Percentiles rank a stretch among this genome's conserved stretches.
Conservation (phyloP, 2,329 filamentous ascomycete species). For the Whalleya microplaca region DNA sequence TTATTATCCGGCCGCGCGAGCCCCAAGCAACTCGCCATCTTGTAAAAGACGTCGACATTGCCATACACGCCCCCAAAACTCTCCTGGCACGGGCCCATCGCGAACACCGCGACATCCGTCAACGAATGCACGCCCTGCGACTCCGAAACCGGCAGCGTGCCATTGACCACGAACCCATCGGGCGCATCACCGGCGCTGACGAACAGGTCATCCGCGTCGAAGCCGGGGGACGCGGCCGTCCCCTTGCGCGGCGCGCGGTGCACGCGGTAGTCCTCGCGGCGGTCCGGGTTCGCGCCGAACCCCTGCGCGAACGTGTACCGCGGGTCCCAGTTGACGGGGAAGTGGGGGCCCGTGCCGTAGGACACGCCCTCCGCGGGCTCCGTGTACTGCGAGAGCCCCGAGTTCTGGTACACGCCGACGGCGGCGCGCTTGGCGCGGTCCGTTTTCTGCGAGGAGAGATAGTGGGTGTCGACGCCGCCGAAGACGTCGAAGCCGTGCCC, state of each 20-base stretch:
- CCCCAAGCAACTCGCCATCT: slow-evolving; percentile 71
- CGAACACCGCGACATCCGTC: slow-evolving; percentile 79
- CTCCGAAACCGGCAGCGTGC: slow-evolving; percentile 68
- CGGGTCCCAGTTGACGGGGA: slow-evolving; percentile 84
- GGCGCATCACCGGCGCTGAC: slow-evolving; percentile 69
- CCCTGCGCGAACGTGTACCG: slow-evolving; percentile 80
- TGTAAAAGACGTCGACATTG: slow-evolving; percentile 76
- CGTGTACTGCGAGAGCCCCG: slow-evolving; percentile 77
- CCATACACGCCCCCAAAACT: slow-evolving; percentile 72
- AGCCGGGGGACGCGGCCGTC: slow-evolving; percentile 57
- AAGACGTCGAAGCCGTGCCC: slow-evolving; percentile 89
- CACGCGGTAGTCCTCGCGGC: slow-evolving; percentile 75
- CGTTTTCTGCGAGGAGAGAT: slow-evolving; percentile 65
- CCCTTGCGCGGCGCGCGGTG: slow-evolving; percentile 66
- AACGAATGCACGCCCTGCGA: slow-evolving; percentile 75
- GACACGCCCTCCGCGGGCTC: slow-evolving; percentile 59
- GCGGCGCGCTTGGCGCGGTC: slow-evolving; percentile 77
- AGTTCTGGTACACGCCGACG: slow-evolving; percentile 73
- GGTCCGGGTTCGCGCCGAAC: slow-evolving; percentile 72
- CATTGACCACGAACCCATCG: slow-evolving; percentile 74
- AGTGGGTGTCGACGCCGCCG: slow-evolving; percentile 79
- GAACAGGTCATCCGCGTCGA: slow-evolving; percentile 59
- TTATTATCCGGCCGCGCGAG: slow-evolving; percentile 42
- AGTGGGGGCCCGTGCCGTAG: slow-evolving; percentile 75
- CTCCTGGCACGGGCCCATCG: slow-evolving; percentile 78